phyloP scores from a whole-genome alignment of 257 asterid species.

The Nicotiana tomentosiformis region DNA sequence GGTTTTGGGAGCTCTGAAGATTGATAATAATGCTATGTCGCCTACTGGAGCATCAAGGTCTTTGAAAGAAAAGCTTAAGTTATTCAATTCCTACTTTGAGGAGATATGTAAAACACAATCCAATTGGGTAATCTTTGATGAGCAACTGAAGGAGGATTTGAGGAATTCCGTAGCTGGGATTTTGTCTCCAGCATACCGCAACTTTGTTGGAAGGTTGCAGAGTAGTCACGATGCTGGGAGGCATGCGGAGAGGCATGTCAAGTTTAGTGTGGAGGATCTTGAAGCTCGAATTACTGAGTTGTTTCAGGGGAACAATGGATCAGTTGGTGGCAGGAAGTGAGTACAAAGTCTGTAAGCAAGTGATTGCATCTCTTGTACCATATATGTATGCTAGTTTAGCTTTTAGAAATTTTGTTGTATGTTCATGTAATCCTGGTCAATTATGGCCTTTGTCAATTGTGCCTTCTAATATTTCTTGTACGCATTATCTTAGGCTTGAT shows the following conservation, averaged over 20 bases:
- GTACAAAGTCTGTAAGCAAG: constrained; percentile 20
- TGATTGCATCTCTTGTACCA: constrained; percentile 28
- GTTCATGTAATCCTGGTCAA: not conserved
- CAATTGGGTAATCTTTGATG: constrained; percentile 77
- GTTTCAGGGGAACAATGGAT: constrained; percentile 43
- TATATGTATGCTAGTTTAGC: constrained; percentile 23
- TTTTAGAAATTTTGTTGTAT: constrained; percentile 9
- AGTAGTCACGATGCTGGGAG: constrained; percentile 44
- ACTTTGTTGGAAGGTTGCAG: constrained; percentile 57
- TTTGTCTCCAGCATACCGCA: constrained; percentile 57
- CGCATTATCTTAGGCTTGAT: not conserved
- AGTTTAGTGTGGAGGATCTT: constrained; percentile 65
- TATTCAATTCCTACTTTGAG: constrained; percentile 71
- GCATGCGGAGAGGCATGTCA: constrained; percentile 63
- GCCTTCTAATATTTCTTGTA: not conserved
- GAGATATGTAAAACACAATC: constrained; percentile 64
- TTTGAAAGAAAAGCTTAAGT: constrained; percentile 70
- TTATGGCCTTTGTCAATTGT: not conserved
- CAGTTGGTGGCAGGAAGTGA: constrained; percentile 57
- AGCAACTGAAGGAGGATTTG: constrained; percentile 66
- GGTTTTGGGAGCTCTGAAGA: constrained; percentile 65
- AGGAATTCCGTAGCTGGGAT: constrained; percentile 52
- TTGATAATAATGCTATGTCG: constrained; percentile 45
- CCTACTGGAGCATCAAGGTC: constrained; percentile 55
- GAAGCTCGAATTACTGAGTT: constrained; percentile 62